Conservation (phyloP, 2,329 filamentous ascomycete species). For the Pestalotiopsis sp. region DNA sequence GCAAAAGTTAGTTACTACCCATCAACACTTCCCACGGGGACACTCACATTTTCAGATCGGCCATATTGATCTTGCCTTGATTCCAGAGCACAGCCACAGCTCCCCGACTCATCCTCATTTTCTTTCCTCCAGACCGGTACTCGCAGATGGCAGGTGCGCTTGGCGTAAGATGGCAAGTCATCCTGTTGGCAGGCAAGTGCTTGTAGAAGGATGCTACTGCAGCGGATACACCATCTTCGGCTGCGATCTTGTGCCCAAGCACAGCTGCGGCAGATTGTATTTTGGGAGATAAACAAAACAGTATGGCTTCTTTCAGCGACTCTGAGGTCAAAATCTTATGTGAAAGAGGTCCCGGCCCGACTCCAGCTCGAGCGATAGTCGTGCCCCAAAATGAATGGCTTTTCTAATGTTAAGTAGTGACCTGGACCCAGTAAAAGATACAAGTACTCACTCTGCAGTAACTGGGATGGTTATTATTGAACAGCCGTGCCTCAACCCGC, state of each 20-base stretch:
- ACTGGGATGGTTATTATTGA: constrained; percentile 70
- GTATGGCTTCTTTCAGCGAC: constrained; percentile 38
- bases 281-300: constrained; percentile 33
- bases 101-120: constrained; percentile 5
- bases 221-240: constrained; percentile 38
- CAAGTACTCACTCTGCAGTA: constrained; percentile 55
- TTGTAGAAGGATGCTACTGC: constrained; percentile 42
- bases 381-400: constrained; percentile 44
- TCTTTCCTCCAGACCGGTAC: constrained; percentile 32
- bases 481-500: constrained; percentile 60
- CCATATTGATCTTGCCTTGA: neutral
- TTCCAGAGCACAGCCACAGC: constrained; percentile 12
- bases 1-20: neutral
- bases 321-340: constrained; percentile 34
- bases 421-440: too few relatives aligned
- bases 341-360: constrained; percentile 38
- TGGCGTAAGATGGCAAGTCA: constrained; percentile 69
- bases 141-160: constrained; percentile 50
- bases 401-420: neutral
- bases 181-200: constrained; percentile 31
- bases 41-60: neutral
- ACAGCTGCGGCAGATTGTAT: constrained; percentile 31
- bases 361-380: constrained; percentile 41
- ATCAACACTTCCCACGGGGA: neutral
- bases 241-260: constrained; percentile 36